These are phyloP conservation scores for Hydrangea macrophylla DNA, from an alignment of 148 eudicot genomes.

Conservation along the genomic window DNA sequence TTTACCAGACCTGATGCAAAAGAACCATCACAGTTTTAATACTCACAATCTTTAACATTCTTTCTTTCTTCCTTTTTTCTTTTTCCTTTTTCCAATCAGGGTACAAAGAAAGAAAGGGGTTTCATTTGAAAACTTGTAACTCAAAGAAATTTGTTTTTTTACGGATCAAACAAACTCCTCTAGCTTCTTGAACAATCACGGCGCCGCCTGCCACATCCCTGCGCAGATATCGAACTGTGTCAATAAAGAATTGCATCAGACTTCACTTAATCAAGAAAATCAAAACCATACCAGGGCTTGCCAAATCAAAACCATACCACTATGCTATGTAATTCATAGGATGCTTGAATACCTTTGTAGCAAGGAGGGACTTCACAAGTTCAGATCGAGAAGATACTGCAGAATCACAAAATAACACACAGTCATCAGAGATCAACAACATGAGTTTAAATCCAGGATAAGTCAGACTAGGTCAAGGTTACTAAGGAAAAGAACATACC, in stretches of 20 bases:
- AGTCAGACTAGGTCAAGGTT: not conserved
- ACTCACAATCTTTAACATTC: not conserved
- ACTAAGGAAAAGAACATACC: slow-evolving; percentile 34
- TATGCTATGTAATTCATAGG: not conserved
- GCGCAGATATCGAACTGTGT: slow-evolving; percentile 7
- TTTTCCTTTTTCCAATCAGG: not conserved
- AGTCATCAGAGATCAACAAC: not conserved
- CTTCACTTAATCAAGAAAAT: slow-evolving; percentile 1
- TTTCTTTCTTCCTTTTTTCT: not conserved
- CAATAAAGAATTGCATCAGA: not conserved
- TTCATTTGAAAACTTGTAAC: not conserved
- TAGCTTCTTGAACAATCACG: slow-evolving; percentile 85
- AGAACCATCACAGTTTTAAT: not conserved
- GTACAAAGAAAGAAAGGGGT: not conserved
- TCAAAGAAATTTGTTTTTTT: slow-evolving; percentile 14
- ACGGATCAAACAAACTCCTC: slow-evolving; percentile 84
- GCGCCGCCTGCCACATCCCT: slow-evolving; percentile 94
- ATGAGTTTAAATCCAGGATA: not conserved
- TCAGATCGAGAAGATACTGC: slow-evolving; percentile 80
- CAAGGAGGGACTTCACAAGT: slow-evolving; percentile 79
- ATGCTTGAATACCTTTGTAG: slow-evolving; percentile 52
- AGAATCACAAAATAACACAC: slow-evolving; percentile 23
- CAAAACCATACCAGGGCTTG: slow-evolving; percentile 68
- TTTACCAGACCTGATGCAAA: slow-evolving; percentile 50
- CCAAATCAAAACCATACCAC: slow-evolving; percentile 44